A percentile compares a stretch with the other conserved stretches of the same genome.
phyloP scores from a whole-genome alignment of 208 protist species.

The Leishmania mexicana region DNA sequence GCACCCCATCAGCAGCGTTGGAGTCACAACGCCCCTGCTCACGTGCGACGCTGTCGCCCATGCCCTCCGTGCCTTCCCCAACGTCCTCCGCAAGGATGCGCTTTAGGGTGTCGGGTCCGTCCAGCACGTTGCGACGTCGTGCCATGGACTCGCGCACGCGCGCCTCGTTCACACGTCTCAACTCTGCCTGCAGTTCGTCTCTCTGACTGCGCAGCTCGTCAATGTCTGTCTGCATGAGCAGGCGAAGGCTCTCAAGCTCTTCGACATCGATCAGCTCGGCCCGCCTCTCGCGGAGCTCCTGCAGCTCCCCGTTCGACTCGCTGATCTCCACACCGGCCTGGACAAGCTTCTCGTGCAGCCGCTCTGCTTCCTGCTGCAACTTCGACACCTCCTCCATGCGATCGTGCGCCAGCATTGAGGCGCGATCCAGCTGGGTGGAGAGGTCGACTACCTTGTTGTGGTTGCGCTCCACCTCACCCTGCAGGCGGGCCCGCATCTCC shows the following conservation, averaged over 20 bases:
- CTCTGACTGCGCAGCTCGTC: conserved; percentile 67
- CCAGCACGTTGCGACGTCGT: conserved; percentile 19
- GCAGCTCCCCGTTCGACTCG: conserved; percentile 50
- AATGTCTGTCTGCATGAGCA: conserved; percentile 79
- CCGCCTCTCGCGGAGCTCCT: conserved; percentile 41
- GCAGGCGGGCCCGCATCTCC: conserved; percentile 67
- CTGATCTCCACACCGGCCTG: conserved; percentile 40
- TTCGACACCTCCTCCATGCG: conserved; percentile 61
- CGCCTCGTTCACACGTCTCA: conserved; percentile 44
- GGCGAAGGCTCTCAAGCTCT: conserved; percentile 74
- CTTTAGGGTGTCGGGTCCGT: conserved; percentile 24
- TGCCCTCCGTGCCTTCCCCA: neutral
- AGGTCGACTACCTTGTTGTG: conserved; percentile 72
- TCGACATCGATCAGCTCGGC: conserved; percentile 57
- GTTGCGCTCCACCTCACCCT: conserved; percentile 63
- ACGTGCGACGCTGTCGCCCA: neutral
- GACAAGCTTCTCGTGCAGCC: conserved; percentile 45
- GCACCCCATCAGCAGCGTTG: conserved; percentile 13
- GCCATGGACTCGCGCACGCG: conserved; percentile 21
- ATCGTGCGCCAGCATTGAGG: conserved; percentile 53
- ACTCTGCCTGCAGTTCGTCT: conserved; percentile 46
- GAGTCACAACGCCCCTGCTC: neutral
- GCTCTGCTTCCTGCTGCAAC: conserved; percentile 42
- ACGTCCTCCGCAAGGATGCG: conserved; percentile 32
- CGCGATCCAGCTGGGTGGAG: conserved; percentile 74